phyloP scores from a whole-genome alignment of 768 basidiomycete genomes.

The Russula sp. region DNA sequence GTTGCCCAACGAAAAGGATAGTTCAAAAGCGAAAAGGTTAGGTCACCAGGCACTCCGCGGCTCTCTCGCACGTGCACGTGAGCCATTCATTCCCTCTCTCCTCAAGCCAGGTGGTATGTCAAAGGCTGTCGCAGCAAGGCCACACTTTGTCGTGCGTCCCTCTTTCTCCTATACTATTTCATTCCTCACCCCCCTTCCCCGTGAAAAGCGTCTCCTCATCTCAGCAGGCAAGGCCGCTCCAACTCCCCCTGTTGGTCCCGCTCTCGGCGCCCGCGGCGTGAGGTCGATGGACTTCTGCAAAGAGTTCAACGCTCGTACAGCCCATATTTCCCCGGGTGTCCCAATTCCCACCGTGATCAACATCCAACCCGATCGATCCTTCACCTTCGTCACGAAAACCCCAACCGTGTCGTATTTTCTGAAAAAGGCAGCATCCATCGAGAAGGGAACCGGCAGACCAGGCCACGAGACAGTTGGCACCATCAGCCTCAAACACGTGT shows the following conservation, averaged over 20 bases:
- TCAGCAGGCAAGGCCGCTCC: slow-evolving; percentile 94
- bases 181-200: slow-evolving; percentile 1
- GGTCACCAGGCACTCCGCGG: slow-evolving; percentile 24
- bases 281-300: slow-evolving; percentile 99
- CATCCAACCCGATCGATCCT: slow-evolving; percentile 92
- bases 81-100: not conserved
- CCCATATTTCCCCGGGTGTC: slow-evolving; percentile 77
- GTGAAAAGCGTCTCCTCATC: slow-evolving; percentile 71
- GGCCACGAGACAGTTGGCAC: slow-evolving; percentile 77
- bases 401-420: slow-evolving; percentile 88
- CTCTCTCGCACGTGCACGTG: slow-evolving; percentile 8
- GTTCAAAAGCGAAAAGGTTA: slow-evolving; percentile 18
- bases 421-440: slow-evolving; percentile 85
- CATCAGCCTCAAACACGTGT: slow-evolving; percentile 93
- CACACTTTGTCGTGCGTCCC: slow-evolving; percentile 70
- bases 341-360: slow-evolving; percentile 92
- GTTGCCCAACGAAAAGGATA: slow-evolving; percentile 24
- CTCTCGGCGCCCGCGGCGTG: slow-evolving; percentile 95
- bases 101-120: slow-evolving; percentile 49
- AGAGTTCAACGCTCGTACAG: slow-evolving; percentile 98
- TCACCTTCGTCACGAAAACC: slow-evolving; percentile 89
- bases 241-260: slow-evolving; percentile 94
- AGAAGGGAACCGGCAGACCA: slow-evolving; percentile 84
- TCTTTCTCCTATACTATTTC: slow-evolving; percentile 11
- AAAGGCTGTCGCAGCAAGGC: slow-evolving; percentile 59